A percentile compares a stretch with the other conserved stretches of the same genome.
Evolutionary conservation across 352 stramenopile species (phyloP).

Genomic region (Phytophthora brassicae): DNA sequence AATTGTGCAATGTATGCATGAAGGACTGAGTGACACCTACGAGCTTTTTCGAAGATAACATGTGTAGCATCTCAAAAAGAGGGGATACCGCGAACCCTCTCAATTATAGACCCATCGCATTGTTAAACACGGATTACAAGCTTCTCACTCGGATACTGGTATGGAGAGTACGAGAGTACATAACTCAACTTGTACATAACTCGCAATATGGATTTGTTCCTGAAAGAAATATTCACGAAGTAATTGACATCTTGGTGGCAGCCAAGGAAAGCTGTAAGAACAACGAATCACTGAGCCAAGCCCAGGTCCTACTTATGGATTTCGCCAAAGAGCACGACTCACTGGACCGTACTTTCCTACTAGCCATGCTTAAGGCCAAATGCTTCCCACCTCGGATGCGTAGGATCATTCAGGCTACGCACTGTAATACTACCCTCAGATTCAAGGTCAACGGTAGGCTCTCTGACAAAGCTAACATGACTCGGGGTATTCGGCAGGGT

Average conservation of each 20-base stretch:
- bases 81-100: background rate
- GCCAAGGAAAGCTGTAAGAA: background rate
- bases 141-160: conserved; percentile 5
- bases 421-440: background rate
- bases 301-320: conserved; percentile 1
- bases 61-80: background rate
- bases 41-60: background rate
- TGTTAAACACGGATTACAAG: conserved; percentile 10
- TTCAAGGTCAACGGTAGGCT: background rate
- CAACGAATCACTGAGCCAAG: background rate
- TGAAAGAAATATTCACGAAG: conserved; percentile 4
- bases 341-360: background rate
- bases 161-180: background rate
- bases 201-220: conserved; percentile 2
- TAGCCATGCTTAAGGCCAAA: background rate
- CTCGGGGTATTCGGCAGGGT: background rate
- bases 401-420: background rate
- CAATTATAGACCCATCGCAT: background rate
- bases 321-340: conserved; percentile 17
- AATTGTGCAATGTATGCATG: background rate
- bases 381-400: background rate
- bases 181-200: background rate
- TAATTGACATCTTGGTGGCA: conserved; percentile 4
- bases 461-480: background rate
- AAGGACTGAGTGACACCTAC: background rate